Evolutionary conservation across 345 rosid genomes (phyloP).

Genomic region (Eucalyptus virginea): DNA sequence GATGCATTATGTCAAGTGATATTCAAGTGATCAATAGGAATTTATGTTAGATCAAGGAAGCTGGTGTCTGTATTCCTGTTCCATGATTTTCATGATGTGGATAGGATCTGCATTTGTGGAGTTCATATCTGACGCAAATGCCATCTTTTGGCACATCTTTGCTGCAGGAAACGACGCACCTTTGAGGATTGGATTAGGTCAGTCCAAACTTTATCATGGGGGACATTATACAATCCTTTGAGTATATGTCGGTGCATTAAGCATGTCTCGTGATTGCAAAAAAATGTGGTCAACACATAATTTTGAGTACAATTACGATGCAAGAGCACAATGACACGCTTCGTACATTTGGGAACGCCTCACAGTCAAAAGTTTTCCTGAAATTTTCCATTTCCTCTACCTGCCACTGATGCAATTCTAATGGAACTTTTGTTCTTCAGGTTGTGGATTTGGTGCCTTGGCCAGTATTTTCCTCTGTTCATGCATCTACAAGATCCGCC

Average conservation of each 20-base stretch:
- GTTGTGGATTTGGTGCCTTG: slow-evolving; percentile 24
- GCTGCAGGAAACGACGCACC: slow-evolving; percentile 1
- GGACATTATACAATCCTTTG: background rate
- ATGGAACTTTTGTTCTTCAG: background rate
- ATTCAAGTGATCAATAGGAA: no score
- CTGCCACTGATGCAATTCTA: background rate
- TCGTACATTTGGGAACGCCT: background rate
- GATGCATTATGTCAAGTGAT: background rate
- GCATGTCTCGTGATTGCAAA: background rate
- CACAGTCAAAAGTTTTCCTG: background rate
- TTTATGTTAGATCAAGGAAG: background rate
- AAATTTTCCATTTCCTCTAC: background rate
- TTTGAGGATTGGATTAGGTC: slow-evolving; percentile 25
- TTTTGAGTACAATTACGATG: background rate
- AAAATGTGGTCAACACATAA: background rate
- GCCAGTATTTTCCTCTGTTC: background rate
- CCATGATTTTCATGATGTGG: background rate
- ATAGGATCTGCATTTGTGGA: background rate
- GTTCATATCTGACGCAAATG: background rate
- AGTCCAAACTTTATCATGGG: background rate
- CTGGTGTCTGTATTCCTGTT: background rate
- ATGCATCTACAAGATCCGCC: background rate
- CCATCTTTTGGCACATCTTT: background rate
- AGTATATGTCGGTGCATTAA: background rate
- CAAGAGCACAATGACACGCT: background rate